Percentiles rank a stretch among this genome's conserved stretches.
Evolutionary conservation across 345 rosid species (phyloP).

Genomic region (Citrus mangshanensis): DNA sequence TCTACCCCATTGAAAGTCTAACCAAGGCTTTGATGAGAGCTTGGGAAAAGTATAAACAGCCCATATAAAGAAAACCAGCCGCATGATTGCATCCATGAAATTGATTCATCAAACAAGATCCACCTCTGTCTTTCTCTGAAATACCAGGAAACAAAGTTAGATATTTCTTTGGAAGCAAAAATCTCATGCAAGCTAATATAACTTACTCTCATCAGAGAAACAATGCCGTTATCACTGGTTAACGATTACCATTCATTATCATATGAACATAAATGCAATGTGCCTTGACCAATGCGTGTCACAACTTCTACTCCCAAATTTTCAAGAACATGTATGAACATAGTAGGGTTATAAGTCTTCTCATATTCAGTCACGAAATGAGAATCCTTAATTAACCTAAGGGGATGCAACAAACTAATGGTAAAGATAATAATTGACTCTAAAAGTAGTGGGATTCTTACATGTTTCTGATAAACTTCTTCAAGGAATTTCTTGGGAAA

Average conservation of each 20-base stretch:
- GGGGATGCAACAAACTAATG: not conserved
- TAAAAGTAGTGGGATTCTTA: constrained; percentile 11
- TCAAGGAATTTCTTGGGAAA: constrained; percentile 49
- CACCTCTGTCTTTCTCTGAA: not conserved
- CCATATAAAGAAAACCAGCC: not conserved
- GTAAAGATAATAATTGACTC: not conserved
- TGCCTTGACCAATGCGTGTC: not conserved
- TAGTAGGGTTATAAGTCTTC: not conserved
- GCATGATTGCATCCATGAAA: not conserved
- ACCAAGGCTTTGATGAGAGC: not conserved
- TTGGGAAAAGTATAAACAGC: not conserved
- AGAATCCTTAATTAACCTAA: not conserved
- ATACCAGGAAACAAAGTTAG: not conserved
- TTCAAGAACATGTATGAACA: not conserved
- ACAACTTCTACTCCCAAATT: not conserved
- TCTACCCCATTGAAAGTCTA: not conserved
- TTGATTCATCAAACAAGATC: not conserved
- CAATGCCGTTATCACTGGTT: not conserved
- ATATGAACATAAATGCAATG: not conserved
- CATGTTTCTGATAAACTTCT: constrained; percentile 37
- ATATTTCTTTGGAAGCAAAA: not conserved
- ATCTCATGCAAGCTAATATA: not conserved
- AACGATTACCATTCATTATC: not conserved
- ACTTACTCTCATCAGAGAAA: not conserved
- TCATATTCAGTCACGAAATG: not conserved